Evolutionary conservation across 305 asterid genomes (phyloP).

Genomic region (Solanum hybrid): DNA sequence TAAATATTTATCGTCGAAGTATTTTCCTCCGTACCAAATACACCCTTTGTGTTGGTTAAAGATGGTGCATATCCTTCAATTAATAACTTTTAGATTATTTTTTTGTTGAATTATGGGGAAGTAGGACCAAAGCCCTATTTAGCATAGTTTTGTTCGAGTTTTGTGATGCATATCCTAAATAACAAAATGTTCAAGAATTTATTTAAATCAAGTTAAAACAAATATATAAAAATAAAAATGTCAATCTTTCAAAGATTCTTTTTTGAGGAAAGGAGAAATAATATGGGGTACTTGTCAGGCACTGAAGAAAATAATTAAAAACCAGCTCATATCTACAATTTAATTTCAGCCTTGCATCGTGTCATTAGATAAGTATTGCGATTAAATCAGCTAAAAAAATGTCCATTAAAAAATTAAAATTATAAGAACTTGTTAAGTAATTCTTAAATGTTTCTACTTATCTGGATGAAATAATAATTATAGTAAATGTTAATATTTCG

Average conservation of each 20-base stretch:
- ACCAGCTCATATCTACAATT: not conserved
- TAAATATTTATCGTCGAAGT: no score
- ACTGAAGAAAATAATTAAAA: not conserved
- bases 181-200: not conserved
- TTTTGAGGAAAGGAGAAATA: not conserved
- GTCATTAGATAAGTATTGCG: not conserved
- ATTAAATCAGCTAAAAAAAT: not conserved
- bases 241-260: constrained; percentile 18
- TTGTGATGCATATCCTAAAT: not conserved
- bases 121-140: not conserved
- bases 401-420: not conserved
- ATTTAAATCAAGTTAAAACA: not conserved
- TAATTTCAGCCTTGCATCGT: not conserved
- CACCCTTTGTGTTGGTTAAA: constrained; percentile 12
- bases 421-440: not conserved
- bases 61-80: constrained; percentile 13
- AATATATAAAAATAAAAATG: not conserved
- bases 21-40: not conserved
- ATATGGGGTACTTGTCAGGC: constrained; percentile 19
- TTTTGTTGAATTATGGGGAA: not conserved
- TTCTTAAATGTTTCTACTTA: not conserved
- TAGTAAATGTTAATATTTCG: not conserved
- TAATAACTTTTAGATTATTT: not conserved
- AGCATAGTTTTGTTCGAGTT: not conserved
- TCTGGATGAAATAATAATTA: not conserved